Evolutionary conservation across 495 filamentous ascomycete species (phyloP), one percentile per base, ranked within the genome.

Genomic region (Amphirosellinia nigrospora): DNA sequence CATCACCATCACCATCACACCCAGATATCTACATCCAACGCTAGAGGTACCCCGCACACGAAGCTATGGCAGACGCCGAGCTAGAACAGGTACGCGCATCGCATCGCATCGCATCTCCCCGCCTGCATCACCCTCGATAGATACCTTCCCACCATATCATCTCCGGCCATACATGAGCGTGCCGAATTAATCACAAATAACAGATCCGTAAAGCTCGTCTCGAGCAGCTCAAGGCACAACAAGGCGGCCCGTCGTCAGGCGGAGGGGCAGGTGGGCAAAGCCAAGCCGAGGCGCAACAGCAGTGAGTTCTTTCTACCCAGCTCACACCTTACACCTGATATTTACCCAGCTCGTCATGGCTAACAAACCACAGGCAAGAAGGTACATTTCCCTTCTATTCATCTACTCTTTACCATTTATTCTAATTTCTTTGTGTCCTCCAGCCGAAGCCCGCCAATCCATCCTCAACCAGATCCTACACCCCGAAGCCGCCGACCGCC

Each of bases 381-480:
- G 66, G 66, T 69, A 66, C 45, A 16, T 8, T 0, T 32, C 28
- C 48, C 9, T 16, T 41, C 39, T 38, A 10, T 9, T n/a, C 11
- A 52, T 71, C 19, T 11, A 46, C 15, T 23, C 30, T 26, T 61
- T 63, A 66, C 55, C 58, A 41, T 39, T 50, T 30, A 34, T 55
- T 50, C 60, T 56, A 34, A 43, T 41, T 56, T n/a, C 59, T 30
- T 62, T 50, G 64, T 69, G 69, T 50, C 28, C 36, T 43, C 34
- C 8, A 36, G 85, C 86, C 74, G 90, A 93, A 75, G 88, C 87
- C 34, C 92, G 95, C 68, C 82, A 90, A 77, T 84, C 90, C 36
- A 92, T 97, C 72, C 89, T 99, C 64, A 87, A 85, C 72, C 96
- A 98, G 77, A 97, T 99, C 86, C 93, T 98, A 65, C 89, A 92